These are phyloP conservation scores for Neopestalotiopsis clavispora DNA, from an alignment of 2,329 filamentous ascomycete species.

Conservation along the genomic window DNA sequence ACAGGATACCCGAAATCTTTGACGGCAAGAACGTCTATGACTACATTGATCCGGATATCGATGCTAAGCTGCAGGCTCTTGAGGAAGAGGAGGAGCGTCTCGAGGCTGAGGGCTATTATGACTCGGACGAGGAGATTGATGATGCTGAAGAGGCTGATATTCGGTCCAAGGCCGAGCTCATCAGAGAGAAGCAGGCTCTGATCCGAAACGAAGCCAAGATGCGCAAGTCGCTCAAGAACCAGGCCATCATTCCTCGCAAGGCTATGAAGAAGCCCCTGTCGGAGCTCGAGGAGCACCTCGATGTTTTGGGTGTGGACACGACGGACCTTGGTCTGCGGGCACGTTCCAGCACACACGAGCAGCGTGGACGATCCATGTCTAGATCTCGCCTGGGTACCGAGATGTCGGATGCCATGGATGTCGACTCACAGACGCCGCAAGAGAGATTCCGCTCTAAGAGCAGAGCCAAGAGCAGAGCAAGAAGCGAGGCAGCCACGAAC, in stretches of 20 bases:
- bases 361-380: constrained; percentile 73
- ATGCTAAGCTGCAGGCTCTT: constrained; percentile 85
- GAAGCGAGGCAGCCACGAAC: constrained; percentile 67
- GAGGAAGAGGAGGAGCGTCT: constrained; percentile 96
- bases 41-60: constrained; percentile 96
- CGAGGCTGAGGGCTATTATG: constrained; percentile 91
- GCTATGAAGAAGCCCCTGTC: constrained; percentile 81
- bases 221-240: constrained; percentile 97
- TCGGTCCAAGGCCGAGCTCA: constrained; percentile 89
- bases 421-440: constrained; percentile 58
- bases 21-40: constrained; percentile 98
- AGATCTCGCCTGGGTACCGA: constrained; percentile 67
- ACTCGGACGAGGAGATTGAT: constrained; percentile 80
- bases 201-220: constrained; percentile 95
- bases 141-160: constrained; percentile 89
- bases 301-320: constrained; percentile 85
- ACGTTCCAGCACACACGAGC: constrained; percentile 62
- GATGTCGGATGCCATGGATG: constrained; percentile 77
- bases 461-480: constrained; percentile 49
- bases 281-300: constrained; percentile 84
- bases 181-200: constrained; percentile 90
- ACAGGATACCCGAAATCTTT: constrained; percentile 92
- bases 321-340: constrained; percentile 75
- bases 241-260: constrained; percentile 87
- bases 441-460: constrained; percentile 75